Evolutionary conservation across 306 rosid genomes (phyloP).

Genomic region (Casuarina equisetifolia): DNA sequence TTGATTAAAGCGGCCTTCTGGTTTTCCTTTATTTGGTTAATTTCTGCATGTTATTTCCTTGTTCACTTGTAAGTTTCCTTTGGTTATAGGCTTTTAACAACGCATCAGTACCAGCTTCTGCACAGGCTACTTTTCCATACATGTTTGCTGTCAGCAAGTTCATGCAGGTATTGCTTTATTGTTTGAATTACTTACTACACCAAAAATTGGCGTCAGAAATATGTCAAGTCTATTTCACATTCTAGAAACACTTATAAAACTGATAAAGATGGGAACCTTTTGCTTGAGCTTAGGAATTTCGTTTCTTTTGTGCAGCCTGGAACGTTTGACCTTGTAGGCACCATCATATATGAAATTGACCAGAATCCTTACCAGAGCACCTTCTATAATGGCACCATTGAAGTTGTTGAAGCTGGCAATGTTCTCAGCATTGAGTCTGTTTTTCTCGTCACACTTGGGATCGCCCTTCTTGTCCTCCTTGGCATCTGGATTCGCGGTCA

Average conservation of each 20-base stretch:
- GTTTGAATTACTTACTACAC: conserved; percentile 12
- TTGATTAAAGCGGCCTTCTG: neutral
- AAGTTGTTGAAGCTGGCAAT: conserved; percentile 72
- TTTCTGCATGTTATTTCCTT: neutral
- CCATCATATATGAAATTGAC: conserved; percentile 74
- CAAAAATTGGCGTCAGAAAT: conserved; percentile 5
- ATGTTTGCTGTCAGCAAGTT: conserved; percentile 79
- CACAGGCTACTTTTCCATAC: conserved; percentile 91
- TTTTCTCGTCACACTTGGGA: conserved; percentile 79
- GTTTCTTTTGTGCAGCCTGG: conserved; percentile 67
- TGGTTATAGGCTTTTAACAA: conserved; percentile 66
- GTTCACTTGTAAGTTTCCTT: conserved; percentile 24
- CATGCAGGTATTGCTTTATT: conserved; percentile 68
- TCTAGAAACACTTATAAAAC: neutral
- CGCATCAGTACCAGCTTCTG: conserved; percentile 65
- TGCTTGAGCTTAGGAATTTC: conserved; percentile 17
- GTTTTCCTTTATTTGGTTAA: neutral
- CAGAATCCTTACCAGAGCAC: conserved; percentile 75
- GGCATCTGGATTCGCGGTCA: conserved; percentile 85
- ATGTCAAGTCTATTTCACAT: neutral
- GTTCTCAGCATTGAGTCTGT: conserved; percentile 77
- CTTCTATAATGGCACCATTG: conserved; percentile 84
- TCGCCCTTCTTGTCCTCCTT: conserved; percentile 65
- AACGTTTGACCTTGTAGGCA: conserved; percentile 85
- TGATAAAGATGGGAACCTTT: neutral